Percentiles rank a stretch among this genome's conserved stretches.
Evolutionary conservation across 495 filamentous ascomycete genomes (phyloP).

Genomic region (Xylaria curta): DNA sequence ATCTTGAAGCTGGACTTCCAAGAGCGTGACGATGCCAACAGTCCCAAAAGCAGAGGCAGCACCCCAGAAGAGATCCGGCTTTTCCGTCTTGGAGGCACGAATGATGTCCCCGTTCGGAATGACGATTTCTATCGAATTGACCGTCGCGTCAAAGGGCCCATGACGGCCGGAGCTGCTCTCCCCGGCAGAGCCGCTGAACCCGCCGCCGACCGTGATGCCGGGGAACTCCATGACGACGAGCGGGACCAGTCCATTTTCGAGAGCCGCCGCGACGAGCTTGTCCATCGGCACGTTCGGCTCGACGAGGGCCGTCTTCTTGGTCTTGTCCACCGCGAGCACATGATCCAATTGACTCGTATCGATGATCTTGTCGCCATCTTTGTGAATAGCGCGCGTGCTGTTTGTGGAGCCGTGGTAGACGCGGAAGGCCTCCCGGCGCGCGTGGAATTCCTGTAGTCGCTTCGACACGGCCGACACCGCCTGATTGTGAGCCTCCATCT

Average conservation of each 20-base stretch:
- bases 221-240: conserved; percentile 70
- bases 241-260: conserved; percentile 59
- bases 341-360: conserved; percentile 60
- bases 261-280: conserved; percentile 57
- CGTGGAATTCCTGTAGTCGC: conserved; percentile 57
- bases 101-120: conserved; percentile 59
- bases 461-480: conserved; percentile 52
- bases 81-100: conserved; percentile 44
- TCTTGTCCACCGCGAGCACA: conserved; percentile 59
- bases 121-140: conserved; percentile 65
- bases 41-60: conserved; percentile 66
- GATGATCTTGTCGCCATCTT: conserved; percentile 54
- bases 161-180: conserved; percentile 66
- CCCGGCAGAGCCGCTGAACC: conserved; percentile 65
- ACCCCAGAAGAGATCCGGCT: conserved; percentile 62
- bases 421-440: conserved; percentile 63
- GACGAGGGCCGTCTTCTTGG: conserved; percentile 55
- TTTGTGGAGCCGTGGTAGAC: conserved; percentile 79
- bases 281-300: conserved; percentile 74
- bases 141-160: conserved; percentile 64
- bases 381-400: conserved; percentile 63
- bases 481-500: conserved; percentile 42
- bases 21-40: conserved; percentile 61
- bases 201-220: conserved; percentile 70
- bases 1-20: conserved; percentile 61